Conservation (phyloP, 768 basidiomycete genomes). For the Suillus bovinus region DNA sequence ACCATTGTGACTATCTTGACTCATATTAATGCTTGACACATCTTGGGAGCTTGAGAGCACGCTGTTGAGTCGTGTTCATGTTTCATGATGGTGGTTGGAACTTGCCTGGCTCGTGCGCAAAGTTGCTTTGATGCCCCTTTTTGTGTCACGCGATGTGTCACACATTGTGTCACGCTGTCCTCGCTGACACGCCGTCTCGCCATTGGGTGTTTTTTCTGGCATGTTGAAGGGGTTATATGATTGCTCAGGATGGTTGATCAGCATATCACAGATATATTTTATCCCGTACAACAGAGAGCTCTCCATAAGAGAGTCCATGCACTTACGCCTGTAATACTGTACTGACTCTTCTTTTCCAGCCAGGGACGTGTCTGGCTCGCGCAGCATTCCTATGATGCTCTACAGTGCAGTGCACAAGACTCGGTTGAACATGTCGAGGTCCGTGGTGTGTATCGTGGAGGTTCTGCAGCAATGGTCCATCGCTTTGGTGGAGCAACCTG, state of each 20-base stretch:
- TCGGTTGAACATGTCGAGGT: neutral
- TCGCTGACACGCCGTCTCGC: neutral
- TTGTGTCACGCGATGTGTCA: slow-evolving; percentile 7
- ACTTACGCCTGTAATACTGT: neutral
- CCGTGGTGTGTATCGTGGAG: neutral
- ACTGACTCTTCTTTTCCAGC: neutral
- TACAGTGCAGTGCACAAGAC: neutral
- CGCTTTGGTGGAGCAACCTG: neutral
- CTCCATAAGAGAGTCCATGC: neutral
- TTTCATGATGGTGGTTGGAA: slow-evolving; percentile 15
- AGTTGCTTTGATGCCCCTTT: slow-evolving; percentile 13
- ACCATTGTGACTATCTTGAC: slow-evolving; percentile 8
- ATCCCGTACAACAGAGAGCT: neutral
- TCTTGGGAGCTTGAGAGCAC: slow-evolving; percentile 11
- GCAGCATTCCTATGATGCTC: neutral
- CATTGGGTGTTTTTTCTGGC: slow-evolving; percentile 2
- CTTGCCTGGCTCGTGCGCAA: slow-evolving; percentile 14
- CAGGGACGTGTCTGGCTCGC: neutral
- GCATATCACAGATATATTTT: neutral
- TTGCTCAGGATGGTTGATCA: neutral
- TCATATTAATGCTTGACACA: slow-evolving; percentile 12
- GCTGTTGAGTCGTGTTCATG: slow-evolving; percentile 13
- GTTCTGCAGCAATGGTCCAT: neutral
- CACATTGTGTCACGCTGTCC: neutral
- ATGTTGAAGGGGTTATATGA: neutral